phyloP scores from a whole-genome alignment of 345 rosid genomes.

The Syzygium jambos region DNA sequence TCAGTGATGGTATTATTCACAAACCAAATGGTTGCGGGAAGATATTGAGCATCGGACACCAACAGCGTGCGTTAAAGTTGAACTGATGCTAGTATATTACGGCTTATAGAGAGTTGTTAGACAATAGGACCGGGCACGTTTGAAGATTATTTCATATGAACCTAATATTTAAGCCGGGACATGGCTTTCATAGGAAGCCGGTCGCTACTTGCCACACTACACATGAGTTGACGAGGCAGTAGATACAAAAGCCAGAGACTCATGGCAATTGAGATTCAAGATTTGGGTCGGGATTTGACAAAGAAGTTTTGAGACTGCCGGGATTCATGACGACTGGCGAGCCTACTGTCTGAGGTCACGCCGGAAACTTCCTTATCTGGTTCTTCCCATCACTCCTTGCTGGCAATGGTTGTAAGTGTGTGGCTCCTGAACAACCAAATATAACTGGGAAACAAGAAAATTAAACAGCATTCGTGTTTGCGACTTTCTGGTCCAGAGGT shows the following conservation, averaged over 20 bases:
- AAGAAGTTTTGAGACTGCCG: slow-evolving; percentile 81
- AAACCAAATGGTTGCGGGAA: neutral
- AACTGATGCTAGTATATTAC: neutral
- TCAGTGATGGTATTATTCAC: neutral
- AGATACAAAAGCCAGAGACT: neutral
- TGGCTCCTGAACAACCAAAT: slow-evolving; percentile 41
- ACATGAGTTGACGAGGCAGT: neutral
- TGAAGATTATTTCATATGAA: neutral
- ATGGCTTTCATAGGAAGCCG: neutral
- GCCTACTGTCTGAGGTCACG: slow-evolving; percentile 94
- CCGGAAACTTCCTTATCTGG: slow-evolving; percentile 82
- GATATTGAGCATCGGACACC: neutral
- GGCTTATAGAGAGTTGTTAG: neutral
- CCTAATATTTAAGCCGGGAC: neutral
- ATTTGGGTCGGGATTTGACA: slow-evolving; percentile 37
- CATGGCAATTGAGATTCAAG: neutral
- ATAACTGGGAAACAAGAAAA: neutral
- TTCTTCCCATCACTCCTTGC: slow-evolving; percentile 74
- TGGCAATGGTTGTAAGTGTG: slow-evolving; percentile 52
- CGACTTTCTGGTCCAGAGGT: neutral
- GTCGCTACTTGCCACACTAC: neutral
- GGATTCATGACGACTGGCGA: slow-evolving; percentile 93
- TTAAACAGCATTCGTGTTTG: neutral
- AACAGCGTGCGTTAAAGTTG: neutral
- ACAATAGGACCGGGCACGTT: neutral